phyloP scores from a whole-genome alignment of 2,329 filamentous ascomycete genomes.

The Hypoxylon sp. region DNA sequence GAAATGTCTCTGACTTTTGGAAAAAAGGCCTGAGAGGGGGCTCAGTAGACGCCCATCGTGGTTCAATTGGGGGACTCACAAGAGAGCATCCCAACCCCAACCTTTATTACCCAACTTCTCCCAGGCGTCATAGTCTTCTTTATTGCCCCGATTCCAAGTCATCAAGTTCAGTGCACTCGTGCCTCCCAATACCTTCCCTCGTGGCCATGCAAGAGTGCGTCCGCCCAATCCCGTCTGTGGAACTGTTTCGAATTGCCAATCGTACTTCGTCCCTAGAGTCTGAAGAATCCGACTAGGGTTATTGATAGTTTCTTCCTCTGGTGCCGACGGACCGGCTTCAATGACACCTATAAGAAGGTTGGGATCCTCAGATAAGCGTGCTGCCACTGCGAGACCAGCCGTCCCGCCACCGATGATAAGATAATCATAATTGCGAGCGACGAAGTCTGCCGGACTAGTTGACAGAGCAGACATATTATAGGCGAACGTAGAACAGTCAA shows the following conservation, averaged over 20 bases:
- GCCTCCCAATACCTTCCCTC: constrained; percentile 71
- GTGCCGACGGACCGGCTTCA: constrained; percentile 58
- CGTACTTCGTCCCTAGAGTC: constrained; percentile 56
- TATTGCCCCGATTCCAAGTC: constrained; percentile 65
- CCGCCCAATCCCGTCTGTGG: constrained; percentile 58
- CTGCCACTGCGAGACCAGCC: constrained; percentile 50
- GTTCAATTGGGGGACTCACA: constrained; percentile 46
- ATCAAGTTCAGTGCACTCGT: constrained; percentile 73
- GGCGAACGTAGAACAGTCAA: neutral
- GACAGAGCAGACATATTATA: neutral
- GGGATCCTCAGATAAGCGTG: constrained; percentile 62
- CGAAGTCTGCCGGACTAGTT: constrained; percentile 20
- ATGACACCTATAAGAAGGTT: constrained; percentile 60
- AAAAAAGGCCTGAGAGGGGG: constrained; percentile 9
- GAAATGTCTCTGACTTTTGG: constrained; percentile 6
- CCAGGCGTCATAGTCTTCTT: constrained; percentile 70
- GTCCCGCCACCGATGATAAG: constrained; percentile 50
- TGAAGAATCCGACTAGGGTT: constrained; percentile 58
- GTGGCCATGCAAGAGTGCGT: constrained; percentile 59
- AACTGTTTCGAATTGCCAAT: constrained; percentile 61
- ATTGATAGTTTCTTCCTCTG: constrained; percentile 50
- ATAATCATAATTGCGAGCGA: constrained; percentile 34
- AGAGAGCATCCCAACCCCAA: constrained; percentile 69
- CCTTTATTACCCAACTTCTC: constrained; percentile 69
- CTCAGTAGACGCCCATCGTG: neutral